phyloP scores from a whole-genome alignment of 192 early-diverging fungal species.

The Coemansia sp. region DNA sequence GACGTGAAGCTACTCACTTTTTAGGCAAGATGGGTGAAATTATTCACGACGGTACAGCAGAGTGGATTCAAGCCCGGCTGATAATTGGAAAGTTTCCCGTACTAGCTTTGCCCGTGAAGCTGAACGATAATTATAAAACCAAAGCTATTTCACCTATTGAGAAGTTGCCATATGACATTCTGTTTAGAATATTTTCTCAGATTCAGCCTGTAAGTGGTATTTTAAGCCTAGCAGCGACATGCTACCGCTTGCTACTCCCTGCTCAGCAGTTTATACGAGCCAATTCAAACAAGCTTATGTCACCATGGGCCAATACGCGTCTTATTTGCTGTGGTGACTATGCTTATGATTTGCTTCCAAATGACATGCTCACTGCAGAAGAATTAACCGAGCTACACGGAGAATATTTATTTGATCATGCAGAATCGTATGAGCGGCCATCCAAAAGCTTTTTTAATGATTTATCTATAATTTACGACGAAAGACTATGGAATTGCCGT shows the following conservation, averaged over 20 bases:
- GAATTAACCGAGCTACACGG: background rate
- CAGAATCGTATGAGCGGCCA: background rate
- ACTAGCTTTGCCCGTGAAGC: background rate
- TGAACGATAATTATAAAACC: background rate
- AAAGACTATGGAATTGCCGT: too few species aligned
- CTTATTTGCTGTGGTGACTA: background rate
- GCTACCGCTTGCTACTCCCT: background rate
- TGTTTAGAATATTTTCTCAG: background rate
- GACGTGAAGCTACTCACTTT: background rate
- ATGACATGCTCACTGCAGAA: background rate
- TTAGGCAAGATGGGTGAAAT: background rate
- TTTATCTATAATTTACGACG: too few species aligned
- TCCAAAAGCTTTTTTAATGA: background rate
- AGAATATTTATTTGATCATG: background rate
- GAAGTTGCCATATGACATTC: background rate
- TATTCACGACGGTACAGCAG: background rate
- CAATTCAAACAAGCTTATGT: background rate
- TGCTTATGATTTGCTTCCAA: background rate
- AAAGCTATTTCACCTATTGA: background rate
- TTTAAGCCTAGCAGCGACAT: background rate
- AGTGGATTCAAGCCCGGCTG: background rate
- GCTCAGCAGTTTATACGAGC: background rate
- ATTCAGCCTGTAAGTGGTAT: background rate
- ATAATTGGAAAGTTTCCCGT: background rate
- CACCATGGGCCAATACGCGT: background rate